Evolutionary conservation across 2,329 filamentous ascomycete species (phyloP), one percentile per base, ranked within the genome.

Genomic region (Pseudovirgaria hyperparasitica): DNA sequence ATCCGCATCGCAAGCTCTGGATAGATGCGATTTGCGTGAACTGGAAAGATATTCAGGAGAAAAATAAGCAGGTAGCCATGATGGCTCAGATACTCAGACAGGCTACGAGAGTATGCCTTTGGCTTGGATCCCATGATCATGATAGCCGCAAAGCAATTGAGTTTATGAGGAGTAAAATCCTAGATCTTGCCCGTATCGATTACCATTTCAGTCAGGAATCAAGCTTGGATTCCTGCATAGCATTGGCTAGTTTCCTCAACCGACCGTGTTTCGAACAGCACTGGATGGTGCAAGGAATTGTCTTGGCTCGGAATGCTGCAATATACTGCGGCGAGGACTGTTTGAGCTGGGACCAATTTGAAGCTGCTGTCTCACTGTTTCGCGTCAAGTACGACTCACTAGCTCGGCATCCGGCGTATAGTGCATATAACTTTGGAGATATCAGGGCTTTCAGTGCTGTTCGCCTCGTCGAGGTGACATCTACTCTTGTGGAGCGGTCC

Each of bases 1-100:
- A n/a, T n/a, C n/a, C n/a, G n/a, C n/a, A n/a, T n/a, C n/a, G n/a
- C n/a, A n/a, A n/a, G 9, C 8, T 30, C 9, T 29, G 27, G 27
- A 16, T 29, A n/a, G 27, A 29, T 7, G 27, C 27, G 5, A 3
- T 29, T 2, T 29, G 27, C 16, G 25, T 29, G 21, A 29, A 29
- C 12, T 22, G 25, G 9, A 7, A 9, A 13, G 22, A 30, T 22
- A 4, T 16, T 8, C 9, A 27, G 15, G 28, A 30, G 13, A 26
- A 19, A 15, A 30, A 10, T 1, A 5, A 3, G 4, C 28, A 30
- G 15, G 23, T 30, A 3, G 15, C 7, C 4, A 5, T 25, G 10
- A 30, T 30, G 28, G 9, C 22, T 2, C 5, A 21, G 9, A 22
- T 30, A 14, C 26, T 16, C 15, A n/a, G 4, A 4, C 5, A 10